Base-by-base conservation (phyloP, 2,329 filamentous ascomycete species). In the Nigrospora osmanthi region DNA sequence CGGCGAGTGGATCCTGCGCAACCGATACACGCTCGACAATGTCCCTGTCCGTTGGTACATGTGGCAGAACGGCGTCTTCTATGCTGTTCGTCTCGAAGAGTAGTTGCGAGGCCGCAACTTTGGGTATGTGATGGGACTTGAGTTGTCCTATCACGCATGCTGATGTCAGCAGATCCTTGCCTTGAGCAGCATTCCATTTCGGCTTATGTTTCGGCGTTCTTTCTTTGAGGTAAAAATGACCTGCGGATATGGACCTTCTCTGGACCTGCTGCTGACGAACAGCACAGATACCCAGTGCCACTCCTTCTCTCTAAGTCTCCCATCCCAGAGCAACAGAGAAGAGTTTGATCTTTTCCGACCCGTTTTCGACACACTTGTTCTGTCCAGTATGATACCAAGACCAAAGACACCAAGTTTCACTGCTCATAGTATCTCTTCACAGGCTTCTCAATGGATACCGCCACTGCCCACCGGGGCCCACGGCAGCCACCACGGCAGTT, bases 21-120 rank as follows among this genome's bases (percentile, higher is more conserved):
- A 71, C 59, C 75, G 79, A 31, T 71, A 71, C 60, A 75, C 76
- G 43, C 78, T 84, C 60, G 80, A 83, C 58, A 67, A 70, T 56
- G 70, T 80, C 55, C 72, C 71, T 44, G 72, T 69, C 52, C 72
- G 76, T 45, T 84, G 80, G 80, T 83, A 76, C 56, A 67, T 78
- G 45, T 71, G 70, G 47, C 66, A 72, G 41, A 69, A 73, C 45
- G 79, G 80, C 23, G 68, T 72, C 56, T 83, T 83, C 58, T 83
- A 83, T 53, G 79, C 79, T 47, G 70, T 79, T 41, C 71, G 77
- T 43, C 63, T 80, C 40, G 67, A 72, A 35, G 58, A 67, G 51
- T 68, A 55, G 53, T n/a, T 36, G 17, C 14, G 28, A 43, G 41
- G 17, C n/a, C 15, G 3, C 28, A 34, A 4, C 9, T 15, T 28